Evolutionary conservation across 208 protist genomes (phyloP), one percentile per base, ranked within the genome.

Genomic region (Acanthamoeba royreba): DNA sequence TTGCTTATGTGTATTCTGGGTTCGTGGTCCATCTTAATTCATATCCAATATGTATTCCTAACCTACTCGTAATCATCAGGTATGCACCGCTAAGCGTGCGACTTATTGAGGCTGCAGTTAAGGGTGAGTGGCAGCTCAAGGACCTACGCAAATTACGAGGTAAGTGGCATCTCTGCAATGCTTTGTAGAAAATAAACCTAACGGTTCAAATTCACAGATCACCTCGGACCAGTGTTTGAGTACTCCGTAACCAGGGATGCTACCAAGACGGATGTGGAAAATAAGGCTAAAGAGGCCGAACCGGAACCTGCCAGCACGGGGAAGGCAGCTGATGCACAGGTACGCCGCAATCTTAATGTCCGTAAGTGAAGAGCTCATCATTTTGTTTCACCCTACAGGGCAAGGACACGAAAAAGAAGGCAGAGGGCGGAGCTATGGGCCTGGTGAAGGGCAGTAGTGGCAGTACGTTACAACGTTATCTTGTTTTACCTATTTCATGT

Each of bases 71-170:
- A 58, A 58, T 58, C 11, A 8, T 87, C 47, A 87, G 96, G 17
- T 91, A 97, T 40, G 95, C 96, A 2, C 96, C 96, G 61, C 58
- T 97, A 3, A 95, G 87, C 15, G 93, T 96, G 28, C 85, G 96
- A 31, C 46, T 97, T 0, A 58, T 97, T 9, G 86, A 97, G 87
- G 22, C 47, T 11, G 92, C 85, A 0, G 38, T 72, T 42, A 40
- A 31, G 31, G 43, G 43, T 22, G 90, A 46, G 31, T 79, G 89
- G 89, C 38, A 81, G 63, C 43, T 43, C 33, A 92, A 89, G 43
- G 89, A 92, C 7, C 79, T 87, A 9, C 42, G 79, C 42, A 61
- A 87, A 28, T 28, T 87, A n/a, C 35, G 58, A 33, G 79, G 69
- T 42, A 17, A 4, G 13, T 58, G 49, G 31, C 63, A 74, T 74